Evolutionary conservation across 257 asterid genomes (phyloP).

Genomic region (Solanum arcanum): DNA sequence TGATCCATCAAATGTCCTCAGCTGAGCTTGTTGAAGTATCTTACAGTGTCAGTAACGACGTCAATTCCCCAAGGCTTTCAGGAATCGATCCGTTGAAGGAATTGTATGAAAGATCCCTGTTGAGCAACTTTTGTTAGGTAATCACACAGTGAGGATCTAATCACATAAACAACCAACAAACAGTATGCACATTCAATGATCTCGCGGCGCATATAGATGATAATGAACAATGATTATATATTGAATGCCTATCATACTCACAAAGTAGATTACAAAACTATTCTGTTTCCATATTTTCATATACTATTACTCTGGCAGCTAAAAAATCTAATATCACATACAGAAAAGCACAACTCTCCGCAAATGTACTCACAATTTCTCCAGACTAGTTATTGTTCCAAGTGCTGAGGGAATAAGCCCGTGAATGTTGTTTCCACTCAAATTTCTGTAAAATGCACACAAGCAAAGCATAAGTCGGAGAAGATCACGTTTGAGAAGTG

Average conservation of each 20-base stretch:
- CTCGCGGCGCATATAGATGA: not conserved
- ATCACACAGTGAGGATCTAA: not conserved
- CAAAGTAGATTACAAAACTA: not conserved
- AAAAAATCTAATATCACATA: not conserved
- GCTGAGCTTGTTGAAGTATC: conserved; percentile 14
- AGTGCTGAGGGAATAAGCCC: conserved; percentile 78
- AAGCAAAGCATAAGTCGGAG: not conserved
- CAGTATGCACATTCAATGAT: not conserved
- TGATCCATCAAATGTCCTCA: not conserved
- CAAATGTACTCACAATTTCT: conserved; percentile 51
- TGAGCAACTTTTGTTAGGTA: conserved; percentile 10
- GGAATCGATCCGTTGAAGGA: conserved; percentile 85
- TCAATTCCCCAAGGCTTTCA: conserved; percentile 69
- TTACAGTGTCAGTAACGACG: conserved; percentile 65
- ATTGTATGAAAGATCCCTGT: conserved; percentile 93
- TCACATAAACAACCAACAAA: not conserved
- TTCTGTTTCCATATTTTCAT: not conserved
- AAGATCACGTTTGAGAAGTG: not conserved
- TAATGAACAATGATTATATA: not conserved
- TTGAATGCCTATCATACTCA: not conserved
- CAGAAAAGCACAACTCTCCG: not conserved
- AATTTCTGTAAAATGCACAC: conserved; percentile 42
- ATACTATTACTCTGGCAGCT: not conserved
- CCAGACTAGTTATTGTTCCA: conserved; percentile 55
- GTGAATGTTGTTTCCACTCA: conserved; percentile 79